Conservation (phyloP, 2,329 filamentous ascomycete genomes). For the Parascedosporium putredinis region DNA sequence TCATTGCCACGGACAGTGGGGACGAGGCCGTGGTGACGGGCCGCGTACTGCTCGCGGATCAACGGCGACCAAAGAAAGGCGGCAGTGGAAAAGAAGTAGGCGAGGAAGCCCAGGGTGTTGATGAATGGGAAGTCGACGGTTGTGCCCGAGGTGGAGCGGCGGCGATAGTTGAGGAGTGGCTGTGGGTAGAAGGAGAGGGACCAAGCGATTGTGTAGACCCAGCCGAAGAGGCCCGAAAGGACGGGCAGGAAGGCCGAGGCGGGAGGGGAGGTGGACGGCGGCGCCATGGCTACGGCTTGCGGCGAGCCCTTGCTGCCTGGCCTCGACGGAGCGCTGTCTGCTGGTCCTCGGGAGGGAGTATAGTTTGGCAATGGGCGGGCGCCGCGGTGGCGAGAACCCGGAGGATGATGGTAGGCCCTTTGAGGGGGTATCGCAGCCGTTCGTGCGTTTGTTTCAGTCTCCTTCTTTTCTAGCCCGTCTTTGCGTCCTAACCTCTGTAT, state of each 20-base stretch:
- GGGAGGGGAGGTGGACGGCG: neutral
- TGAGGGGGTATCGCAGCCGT: too few species aligned
- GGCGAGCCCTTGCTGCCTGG: too few species aligned
- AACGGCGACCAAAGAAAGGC: slow-evolving; percentile 69
- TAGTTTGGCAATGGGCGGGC: neutral
- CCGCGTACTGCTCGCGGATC: slow-evolving; percentile 74
- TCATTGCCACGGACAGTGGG: slow-evolving; percentile 88
- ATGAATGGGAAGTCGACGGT: slow-evolving; percentile 80
- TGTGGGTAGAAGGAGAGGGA: slow-evolving; percentile 91
- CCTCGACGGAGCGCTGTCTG: too few species aligned
- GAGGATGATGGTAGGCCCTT: too few species aligned
- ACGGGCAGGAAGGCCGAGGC: slow-evolving; percentile 27
- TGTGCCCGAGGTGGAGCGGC: slow-evolving; percentile 70
- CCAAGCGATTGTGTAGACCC: slow-evolving; percentile 70
- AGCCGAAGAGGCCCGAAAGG: slow-evolving; percentile 55
- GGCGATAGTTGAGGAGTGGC: slow-evolving; percentile 65
- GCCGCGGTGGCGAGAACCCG: neutral
- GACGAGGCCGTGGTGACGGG: slow-evolving; percentile 61
- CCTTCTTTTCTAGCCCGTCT: neutral
- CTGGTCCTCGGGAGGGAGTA: neutral
- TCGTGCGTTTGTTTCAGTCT: too few species aligned
- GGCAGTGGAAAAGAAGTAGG: slow-evolving; percentile 65
- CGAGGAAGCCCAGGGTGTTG: slow-evolving; percentile 60
- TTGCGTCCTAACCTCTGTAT: too few species aligned
- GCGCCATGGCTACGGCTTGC: too few species aligned